Evolutionary conservation across 441 rosid species (phyloP), one percentile per base, ranked within the genome.

Genomic region (Manihot esculenta): DNA sequence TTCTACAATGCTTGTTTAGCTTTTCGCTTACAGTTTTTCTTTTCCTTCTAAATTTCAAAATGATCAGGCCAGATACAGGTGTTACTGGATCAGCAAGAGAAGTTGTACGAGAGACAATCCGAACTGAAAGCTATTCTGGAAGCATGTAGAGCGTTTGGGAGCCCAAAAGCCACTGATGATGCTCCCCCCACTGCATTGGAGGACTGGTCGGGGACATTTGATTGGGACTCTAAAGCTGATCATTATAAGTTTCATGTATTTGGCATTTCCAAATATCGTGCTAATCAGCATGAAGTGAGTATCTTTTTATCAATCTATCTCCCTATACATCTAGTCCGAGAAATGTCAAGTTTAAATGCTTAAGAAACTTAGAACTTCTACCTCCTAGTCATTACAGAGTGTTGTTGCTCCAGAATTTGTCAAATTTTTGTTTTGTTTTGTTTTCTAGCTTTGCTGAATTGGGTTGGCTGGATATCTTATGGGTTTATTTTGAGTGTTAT

Each of bases 151-250:
- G 84, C 77, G 10, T 72, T 81, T 13, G 41, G 14, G 12, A 58
- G 6, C 42, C 42, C 41, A 1, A 38, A 17, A 24, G 35, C 26
- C 11, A 26, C 26, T 26, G 53, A 68, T 21, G 49, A 33, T 13
- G 69, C 41, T 35, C 4, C 15, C 50, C 57, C 48, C 0, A 71
- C 63, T 56, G 55, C 79, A 5, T 41, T 33, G 15, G 93, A 88
- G 66, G 83, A 85, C 69, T 95, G 98, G 96, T 85, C 88, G 0
- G 90, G 89, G 42, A 21, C 86, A 17, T 92, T 91, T 69, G 90
- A 86, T 57, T 95, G 99, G 99, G 99, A 95, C 72, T 86, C 92
- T 76, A 86, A 76, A 58, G 96, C 94, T 58, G 94, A 91, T 30
- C 91, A 86, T 76, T 72, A 78, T 30, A 84, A 86, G 84, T 83